Conservation (phyloP, 805 yeast species). For the Pichia phayaonensis region DNA sequence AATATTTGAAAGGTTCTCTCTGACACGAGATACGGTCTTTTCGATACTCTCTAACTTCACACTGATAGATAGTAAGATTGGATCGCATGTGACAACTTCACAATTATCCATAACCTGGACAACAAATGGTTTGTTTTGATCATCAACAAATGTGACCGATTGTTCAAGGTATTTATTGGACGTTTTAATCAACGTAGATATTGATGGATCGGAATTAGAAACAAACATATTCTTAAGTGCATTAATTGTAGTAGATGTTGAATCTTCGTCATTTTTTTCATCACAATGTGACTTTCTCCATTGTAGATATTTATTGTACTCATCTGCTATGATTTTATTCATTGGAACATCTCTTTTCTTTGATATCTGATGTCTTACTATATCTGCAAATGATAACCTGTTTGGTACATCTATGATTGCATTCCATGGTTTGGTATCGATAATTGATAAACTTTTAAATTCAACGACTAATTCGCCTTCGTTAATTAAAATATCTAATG, state of each 20-base stretch:
- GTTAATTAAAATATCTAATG: conserved; percentile 50
- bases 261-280: conserved; percentile 4
- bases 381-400: conserved; percentile 47
- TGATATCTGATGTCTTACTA: conserved; percentile 47
- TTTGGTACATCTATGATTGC: conserved; percentile 38
- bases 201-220: conserved; percentile 22
- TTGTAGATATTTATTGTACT: conserved; percentile 29
- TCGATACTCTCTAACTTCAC: conserved; percentile 60
- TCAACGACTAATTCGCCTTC: conserved; percentile 61
- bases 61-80: conserved; percentile 51
- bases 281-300: conserved; percentile 21
- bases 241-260: conserved; percentile 13
- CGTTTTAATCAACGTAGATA: conserved; percentile 28
- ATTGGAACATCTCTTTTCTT: conserved; percentile 33
- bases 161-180: conserved; percentile 51
- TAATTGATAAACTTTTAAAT: conserved; percentile 40
- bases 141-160: conserved; percentile 50
- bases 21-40: conserved; percentile 32
- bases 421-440: conserved; percentile 59
- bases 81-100: conserved; percentile 61
- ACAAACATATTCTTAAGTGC: conserved; percentile 21
- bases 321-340: conserved; percentile 32
- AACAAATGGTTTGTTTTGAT: conserved; percentile 31
- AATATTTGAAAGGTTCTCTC: conserved; percentile 13
- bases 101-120: conserved; percentile 55